Percentiles rank a stretch among this genome's conserved stretches.
Conservation (phyloP, 345 rosid species). For the Hibiscus mutabilis region DNA sequence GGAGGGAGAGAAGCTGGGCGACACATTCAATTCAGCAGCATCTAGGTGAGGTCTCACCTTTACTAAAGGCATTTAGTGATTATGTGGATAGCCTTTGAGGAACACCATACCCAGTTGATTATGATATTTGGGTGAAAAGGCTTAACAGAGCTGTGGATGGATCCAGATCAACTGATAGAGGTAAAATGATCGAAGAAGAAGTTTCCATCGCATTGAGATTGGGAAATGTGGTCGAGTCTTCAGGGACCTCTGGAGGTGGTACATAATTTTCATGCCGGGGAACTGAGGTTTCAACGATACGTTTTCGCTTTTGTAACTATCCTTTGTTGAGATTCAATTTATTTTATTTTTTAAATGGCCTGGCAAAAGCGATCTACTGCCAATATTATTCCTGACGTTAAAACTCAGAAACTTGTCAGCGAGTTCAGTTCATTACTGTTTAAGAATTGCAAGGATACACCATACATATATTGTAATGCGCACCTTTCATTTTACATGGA, state of each 20-base stretch:
- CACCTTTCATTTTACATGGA: too few species aligned
- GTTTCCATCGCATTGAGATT: constrained; percentile 21
- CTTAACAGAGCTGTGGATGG: constrained; percentile 41
- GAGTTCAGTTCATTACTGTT: background rate
- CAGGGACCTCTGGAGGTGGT: constrained; percentile 25
- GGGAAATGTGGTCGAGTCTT: constrained; percentile 32
- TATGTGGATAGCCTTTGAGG: constrained; percentile 67
- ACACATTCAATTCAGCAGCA: constrained; percentile 46
- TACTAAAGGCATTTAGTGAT: constrained; percentile 63
- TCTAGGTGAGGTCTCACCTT: constrained; percentile 49
- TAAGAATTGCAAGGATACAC: background rate
- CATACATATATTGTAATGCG: too few species aligned
- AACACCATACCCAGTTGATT: constrained; percentile 60
- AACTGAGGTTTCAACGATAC: background rate
- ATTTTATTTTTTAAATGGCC: background rate
- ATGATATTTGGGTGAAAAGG: constrained; percentile 53
- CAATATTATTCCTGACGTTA: background rate
- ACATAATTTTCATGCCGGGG: background rate
- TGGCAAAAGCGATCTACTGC: background rate
- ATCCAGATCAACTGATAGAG: constrained; percentile 27
- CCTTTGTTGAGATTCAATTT: background rate
- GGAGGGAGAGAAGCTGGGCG: constrained; percentile 65
- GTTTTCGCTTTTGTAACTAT: background rate
- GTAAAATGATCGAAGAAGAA: constrained; percentile 47
- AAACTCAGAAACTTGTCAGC: background rate